Percentiles rank a stretch among this genome's conserved stretches.
phyloP scores from a whole-genome alignment of 1,139 yeast genomes.

The Saccharomyces hybrid region DNA sequence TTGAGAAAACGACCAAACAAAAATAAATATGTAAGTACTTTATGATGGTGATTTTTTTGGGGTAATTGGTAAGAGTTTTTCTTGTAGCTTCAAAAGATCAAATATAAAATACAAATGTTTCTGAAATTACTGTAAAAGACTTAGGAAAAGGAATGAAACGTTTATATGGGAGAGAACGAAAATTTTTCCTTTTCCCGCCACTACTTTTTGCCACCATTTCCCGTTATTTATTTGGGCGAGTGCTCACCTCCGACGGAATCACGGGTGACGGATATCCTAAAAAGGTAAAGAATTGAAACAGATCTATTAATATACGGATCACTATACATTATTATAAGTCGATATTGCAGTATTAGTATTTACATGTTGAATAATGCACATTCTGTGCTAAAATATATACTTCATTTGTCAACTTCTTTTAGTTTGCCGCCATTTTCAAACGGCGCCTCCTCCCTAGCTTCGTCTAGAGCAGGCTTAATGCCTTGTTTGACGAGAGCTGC shows the following conservation, averaged over 20 bases:
- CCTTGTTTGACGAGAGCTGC: conserved; percentile 35
- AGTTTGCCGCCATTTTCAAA: conserved; percentile 55
- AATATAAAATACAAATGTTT: not conserved
- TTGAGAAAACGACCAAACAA: conserved; percentile 1
- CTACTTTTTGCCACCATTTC: not conserved
- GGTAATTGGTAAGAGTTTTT: not conserved
- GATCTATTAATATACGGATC: not conserved
- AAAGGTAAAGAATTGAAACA: not conserved
- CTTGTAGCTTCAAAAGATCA: not conserved
- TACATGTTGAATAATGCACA: not conserved
- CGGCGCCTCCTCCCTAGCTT: conserved; percentile 88
- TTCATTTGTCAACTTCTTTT: not conserved
- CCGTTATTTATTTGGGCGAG: not conserved
- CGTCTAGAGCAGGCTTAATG: conserved; percentile 66
- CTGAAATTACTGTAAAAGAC: not conserved
- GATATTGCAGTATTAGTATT: not conserved
- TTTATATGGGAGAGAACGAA: not conserved
- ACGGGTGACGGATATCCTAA: not conserved
- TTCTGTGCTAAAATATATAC: not conserved
- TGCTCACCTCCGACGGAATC: not conserved
- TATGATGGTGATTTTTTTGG: not conserved
- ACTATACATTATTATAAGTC: not conserved
- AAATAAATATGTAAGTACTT: conserved; percentile 1
- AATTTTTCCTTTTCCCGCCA: not conserved
- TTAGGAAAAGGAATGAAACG: not conserved